phyloP scores from a whole-genome alignment of 2,329 filamentous ascomycete genomes.

The Neofusicoccum ribis region DNA sequence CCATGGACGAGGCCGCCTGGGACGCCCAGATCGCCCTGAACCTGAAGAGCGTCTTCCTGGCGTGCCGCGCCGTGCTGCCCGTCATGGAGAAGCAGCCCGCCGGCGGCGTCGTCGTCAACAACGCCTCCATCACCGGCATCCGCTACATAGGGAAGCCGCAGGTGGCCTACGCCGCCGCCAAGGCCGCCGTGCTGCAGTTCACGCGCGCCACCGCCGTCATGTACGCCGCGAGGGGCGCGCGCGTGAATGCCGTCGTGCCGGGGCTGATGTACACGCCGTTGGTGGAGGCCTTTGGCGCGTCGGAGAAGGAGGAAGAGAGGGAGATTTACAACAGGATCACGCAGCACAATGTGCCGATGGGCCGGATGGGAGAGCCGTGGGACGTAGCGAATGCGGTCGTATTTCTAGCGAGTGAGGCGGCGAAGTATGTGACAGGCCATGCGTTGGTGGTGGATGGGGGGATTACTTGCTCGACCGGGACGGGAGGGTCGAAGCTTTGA shows the following conservation, averaged over 20 bases:
- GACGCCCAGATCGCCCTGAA: slow-evolving; percentile 57
- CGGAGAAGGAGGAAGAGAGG: neutral
- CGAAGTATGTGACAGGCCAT: slow-evolving; percentile 38
- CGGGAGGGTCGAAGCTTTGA: too few species aligned
- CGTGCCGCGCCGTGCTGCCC: slow-evolving; percentile 54
- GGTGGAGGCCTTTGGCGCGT: slow-evolving; percentile 16
- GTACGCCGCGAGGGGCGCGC: slow-evolving; percentile 49
- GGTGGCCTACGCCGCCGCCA: slow-evolving; percentile 55
- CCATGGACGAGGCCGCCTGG: slow-evolving; percentile 53
- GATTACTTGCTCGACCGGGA: slow-evolving; percentile 26
- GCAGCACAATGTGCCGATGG: slow-evolving; percentile 31
- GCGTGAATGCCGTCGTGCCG: slow-evolving; percentile 58
- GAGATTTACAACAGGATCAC: neutral
- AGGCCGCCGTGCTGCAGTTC: slow-evolving; percentile 55
- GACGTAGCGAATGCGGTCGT: slow-evolving; percentile 37
- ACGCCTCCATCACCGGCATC: slow-evolving; percentile 50
- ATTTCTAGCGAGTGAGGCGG: slow-evolving; percentile 33
- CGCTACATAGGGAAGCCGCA: slow-evolving; percentile 55
- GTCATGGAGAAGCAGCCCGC: slow-evolving; percentile 54
- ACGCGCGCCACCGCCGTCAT: slow-evolving; percentile 53
- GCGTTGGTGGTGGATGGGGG: slow-evolving; percentile 41
- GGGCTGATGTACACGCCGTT: slow-evolving; percentile 55
- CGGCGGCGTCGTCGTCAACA: slow-evolving; percentile 48
- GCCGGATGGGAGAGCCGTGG: slow-evolving; percentile 34
- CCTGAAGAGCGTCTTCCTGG: slow-evolving; percentile 57